Percentiles rank a stretch among this genome's conserved stretches.
These are phyloP conservation scores for Saccharum spontaneum DNA, from an alignment of 176 grass and related monocot species.

Conservation along the genomic window DNA sequence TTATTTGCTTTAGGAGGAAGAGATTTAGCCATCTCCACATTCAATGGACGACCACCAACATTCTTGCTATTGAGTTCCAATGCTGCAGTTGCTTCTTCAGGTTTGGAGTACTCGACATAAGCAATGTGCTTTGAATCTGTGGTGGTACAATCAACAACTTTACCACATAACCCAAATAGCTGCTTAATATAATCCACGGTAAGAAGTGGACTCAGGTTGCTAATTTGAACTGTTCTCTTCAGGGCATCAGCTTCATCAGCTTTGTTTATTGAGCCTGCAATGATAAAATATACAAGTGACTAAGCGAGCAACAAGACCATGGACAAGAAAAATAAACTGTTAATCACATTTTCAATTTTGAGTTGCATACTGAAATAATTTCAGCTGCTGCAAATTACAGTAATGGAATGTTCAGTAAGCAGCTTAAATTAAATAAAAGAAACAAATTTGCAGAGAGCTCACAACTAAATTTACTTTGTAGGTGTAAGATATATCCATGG, in stretches of 20 bases:
- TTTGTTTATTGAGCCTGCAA: slow-evolving; percentile 66
- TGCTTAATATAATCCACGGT: slow-evolving; percentile 81
- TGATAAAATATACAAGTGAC: not conserved
- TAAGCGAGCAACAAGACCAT: not conserved
- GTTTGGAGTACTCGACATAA: slow-evolving; percentile 85
- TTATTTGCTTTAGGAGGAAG: slow-evolving; percentile 74
- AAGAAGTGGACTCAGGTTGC: slow-evolving; percentile 87
- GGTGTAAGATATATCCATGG: not conserved
- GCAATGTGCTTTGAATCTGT: slow-evolving; percentile 86
- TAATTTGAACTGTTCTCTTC: slow-evolving; percentile 93
- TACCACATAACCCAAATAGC: slow-evolving; percentile 82
- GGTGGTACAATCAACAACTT: slow-evolving; percentile 83
- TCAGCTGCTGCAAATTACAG: not conserved
- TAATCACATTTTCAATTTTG: not conserved
- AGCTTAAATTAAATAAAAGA: not conserved
- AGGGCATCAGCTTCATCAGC: slow-evolving; percentile 56
- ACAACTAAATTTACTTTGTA: not conserved
- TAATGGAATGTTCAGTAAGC: not conserved
- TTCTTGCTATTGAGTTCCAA: slow-evolving; percentile 75
- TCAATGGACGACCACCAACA: slow-evolving; percentile 83
- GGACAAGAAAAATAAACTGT: not conserved
- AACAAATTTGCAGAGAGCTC: not conserved
- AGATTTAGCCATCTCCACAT: slow-evolving; percentile 98
- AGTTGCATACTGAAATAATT: not conserved
- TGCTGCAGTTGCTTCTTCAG: slow-evolving; percentile 81